Evolutionary conservation across 768 basidiomycete genomes (phyloP).

Genomic region (Cystobasidium ongulense): DNA sequence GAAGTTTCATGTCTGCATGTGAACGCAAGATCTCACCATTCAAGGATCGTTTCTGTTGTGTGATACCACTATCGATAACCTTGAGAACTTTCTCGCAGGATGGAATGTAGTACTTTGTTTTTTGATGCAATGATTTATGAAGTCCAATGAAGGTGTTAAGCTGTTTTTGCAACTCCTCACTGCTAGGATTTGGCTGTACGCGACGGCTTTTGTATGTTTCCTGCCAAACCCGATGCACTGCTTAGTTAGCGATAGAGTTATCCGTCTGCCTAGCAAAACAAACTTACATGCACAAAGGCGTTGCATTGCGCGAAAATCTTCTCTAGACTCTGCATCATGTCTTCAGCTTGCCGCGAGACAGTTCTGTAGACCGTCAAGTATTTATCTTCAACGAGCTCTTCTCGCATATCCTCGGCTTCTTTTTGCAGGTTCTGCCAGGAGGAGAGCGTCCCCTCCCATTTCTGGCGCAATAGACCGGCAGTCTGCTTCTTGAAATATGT

Average conservation of each 20-base stretch:
- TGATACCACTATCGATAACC: constrained; percentile 88
- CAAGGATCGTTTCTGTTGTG: constrained; percentile 76
- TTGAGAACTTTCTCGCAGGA: constrained; percentile 83
- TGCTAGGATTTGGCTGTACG: not conserved
- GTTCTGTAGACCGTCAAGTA: constrained; percentile 88
- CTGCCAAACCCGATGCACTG: not conserved
- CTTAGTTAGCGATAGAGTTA: constrained; percentile 7
- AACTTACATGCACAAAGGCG: constrained; percentile 55
- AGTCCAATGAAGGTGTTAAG: constrained; percentile 23
- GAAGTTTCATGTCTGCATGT: constrained; percentile 76
- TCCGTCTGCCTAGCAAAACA: constrained; percentile 37
- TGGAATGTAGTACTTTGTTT: constrained; percentile 73
- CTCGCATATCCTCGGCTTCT: constrained; percentile 52
- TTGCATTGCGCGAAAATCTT: constrained; percentile 60
- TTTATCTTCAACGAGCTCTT: constrained; percentile 94
- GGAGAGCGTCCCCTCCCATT: constrained; percentile 60
- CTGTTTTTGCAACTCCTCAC: constrained; percentile 13
- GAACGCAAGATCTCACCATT: constrained; percentile 88
- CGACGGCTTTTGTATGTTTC: not conserved
- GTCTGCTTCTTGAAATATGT: constrained; percentile 42
- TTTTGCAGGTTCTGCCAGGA: constrained; percentile 62
- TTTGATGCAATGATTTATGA: constrained; percentile 37
- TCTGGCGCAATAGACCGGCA: constrained; percentile 55
- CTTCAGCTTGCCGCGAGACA: constrained; percentile 70
- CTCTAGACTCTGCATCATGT: constrained; percentile 93